A percentile compares a stretch with the other conserved stretches of the same genome.
These are phyloP conservation scores for Fusarium algeriense DNA, from an alignment of 2,329 filamentous ascomycete genomes.

Conservation along the genomic window DNA sequence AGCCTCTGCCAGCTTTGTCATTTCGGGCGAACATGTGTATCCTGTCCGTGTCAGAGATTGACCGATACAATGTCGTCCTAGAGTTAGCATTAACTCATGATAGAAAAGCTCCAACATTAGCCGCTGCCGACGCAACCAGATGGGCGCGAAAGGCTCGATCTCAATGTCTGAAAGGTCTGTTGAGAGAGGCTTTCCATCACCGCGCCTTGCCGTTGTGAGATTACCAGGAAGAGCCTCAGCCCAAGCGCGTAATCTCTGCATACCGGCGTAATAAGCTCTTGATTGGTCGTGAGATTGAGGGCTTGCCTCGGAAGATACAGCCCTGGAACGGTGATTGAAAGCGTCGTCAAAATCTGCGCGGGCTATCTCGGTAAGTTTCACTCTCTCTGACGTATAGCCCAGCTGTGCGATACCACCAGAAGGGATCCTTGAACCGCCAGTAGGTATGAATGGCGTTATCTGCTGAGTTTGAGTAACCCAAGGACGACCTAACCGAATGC, in stretches of 20 bases:
- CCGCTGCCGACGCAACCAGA: not conserved
- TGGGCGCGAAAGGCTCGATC: not conserved
- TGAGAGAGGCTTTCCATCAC: not conserved
- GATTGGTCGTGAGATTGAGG: fast-evolving
- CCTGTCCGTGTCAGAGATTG: not conserved
- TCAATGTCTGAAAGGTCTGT: not conserved
- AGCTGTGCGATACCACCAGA: fast-evolving
- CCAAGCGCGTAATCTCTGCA: not conserved
- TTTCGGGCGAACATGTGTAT: fast-evolving
- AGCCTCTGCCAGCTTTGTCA: not conserved
- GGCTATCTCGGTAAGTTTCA: not conserved
- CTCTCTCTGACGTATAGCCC: not conserved
- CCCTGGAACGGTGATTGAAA: fast-evolving
- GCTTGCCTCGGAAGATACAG: fast-evolving
- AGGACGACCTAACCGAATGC: not conserved
- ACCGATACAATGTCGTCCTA: not conserved
- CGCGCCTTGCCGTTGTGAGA: not conserved
- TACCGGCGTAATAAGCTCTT: fast-evolving
- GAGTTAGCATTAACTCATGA: not conserved
- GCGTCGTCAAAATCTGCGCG: not conserved
- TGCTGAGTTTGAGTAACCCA: not conserved
- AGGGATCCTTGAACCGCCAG: fast-evolving
- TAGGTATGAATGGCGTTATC: not conserved
- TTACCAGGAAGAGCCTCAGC: not conserved
- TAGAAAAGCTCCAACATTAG: not conserved